Evolutionary conservation across 1,284 basidiomycete genomes (phyloP).

Genomic region (Malassezia arunalokei): DNA sequence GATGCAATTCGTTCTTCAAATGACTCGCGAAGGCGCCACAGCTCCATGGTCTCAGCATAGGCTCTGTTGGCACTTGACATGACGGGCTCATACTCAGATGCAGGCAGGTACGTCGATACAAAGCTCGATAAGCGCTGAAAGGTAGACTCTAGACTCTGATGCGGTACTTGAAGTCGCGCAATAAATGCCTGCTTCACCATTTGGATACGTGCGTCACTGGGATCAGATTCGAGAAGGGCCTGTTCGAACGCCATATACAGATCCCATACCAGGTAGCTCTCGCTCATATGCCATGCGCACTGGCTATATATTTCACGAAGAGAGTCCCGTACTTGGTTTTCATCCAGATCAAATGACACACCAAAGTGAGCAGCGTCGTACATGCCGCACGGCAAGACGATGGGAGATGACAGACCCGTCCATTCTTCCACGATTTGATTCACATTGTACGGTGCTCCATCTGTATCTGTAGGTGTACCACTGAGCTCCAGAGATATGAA

Average conservation of each 20-base stretch:
- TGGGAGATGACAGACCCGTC: conserved; percentile 7
- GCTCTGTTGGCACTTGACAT: conserved; percentile 27
- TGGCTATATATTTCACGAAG: conserved; percentile 7
- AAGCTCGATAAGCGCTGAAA: conserved; percentile 33
- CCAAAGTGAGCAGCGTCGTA: conserved; percentile 6
- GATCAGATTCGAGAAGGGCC: conserved; percentile 12
- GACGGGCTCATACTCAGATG: conserved; percentile 29
- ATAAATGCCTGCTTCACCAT: conserved; percentile 24
- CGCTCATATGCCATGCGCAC: conserved; percentile 14
- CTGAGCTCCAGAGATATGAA: neutral
- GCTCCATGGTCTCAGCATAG: conserved; percentile 17
- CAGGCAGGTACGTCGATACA: conserved; percentile 23
- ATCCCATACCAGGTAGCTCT: conserved; percentile 29
- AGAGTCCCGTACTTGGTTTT: neutral
- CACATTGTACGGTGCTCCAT: neutral
- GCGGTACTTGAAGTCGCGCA: conserved; percentile 26
- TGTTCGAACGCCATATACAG: conserved; percentile 28
- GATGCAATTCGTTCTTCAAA: conserved; percentile 20
- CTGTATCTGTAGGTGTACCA: neutral
- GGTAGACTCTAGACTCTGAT: conserved; percentile 21
- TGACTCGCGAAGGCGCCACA: conserved; percentile 17
- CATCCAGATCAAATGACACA: neutral
- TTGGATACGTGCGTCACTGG: conserved; percentile 14
- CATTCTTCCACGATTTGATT: neutral
- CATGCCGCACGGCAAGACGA: conserved; percentile 7